Base-by-base conservation (phyloP, 164 flowering plant genomes). In the Litsea cubeba region DNA sequence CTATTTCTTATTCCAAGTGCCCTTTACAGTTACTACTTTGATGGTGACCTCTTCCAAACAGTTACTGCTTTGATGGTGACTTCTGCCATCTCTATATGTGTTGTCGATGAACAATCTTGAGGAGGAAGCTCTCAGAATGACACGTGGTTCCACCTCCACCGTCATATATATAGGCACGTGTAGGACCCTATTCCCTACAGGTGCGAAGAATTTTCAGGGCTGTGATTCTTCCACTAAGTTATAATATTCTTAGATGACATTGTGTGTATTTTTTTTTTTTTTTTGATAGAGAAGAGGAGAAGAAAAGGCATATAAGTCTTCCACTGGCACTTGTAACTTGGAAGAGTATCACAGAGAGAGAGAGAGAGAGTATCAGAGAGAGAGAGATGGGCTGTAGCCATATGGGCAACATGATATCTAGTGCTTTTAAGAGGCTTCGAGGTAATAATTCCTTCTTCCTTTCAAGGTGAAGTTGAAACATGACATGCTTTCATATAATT, bases 361-460 rank as follows among this genome's bases (percentile, higher is more conserved):
- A 49, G 62, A 12, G 35, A 24, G 40, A 50, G 62, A 70, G 25
- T 0, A 1, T n/a, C n/a, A 25, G 72, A 50, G 22, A 50, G 22
- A 50, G 35, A 50, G 62, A 50, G 46, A 70, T 70, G 72, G 72
- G 72, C n/a, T 70, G 72, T 60, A 51, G 2, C 25, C 72, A 26
- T 70, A 14, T 70, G 12, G 32, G 72, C 11, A 46, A n/a, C 23
- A 46, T 20, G 26, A 68, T 68, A 22, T 68, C 71, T 18, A 50
- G 50, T 5, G 72, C 30, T 70, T 2, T 70, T 3, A 23, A 24
- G 50, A 70, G 46, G 62, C 72, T 50, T 15, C 62, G 49, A 46
- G 62, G 72, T 70, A 40, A 69, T 20, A 7, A 6, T 18, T 24
- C 62, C 22, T 22, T 51, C 32, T 5, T 6, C 7, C 57, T 68